Conservation (phyloP, 768 basidiomycete species). For the Pleurotus tuoliensis region DNA sequence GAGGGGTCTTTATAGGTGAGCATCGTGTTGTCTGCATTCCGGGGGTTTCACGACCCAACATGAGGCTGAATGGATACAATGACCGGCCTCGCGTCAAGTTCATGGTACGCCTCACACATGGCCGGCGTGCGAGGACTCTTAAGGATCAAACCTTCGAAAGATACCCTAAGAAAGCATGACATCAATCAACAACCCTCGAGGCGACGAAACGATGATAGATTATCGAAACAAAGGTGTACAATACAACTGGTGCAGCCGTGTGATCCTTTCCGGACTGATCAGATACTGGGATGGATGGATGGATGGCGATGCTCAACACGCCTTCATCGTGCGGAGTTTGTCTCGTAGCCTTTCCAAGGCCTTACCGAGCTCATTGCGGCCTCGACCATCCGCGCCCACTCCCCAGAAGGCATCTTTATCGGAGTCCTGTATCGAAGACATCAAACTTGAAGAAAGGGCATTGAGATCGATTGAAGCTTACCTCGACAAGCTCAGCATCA, state of each 20-base stretch:
- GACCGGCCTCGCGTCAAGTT: neutral
- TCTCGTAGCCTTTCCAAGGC: slow-evolving; percentile 59
- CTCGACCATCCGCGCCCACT: slow-evolving; percentile 59
- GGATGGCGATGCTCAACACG: neutral
- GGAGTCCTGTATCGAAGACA: slow-evolving; percentile 45
- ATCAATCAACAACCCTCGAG: neutral
- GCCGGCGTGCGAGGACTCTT: too few relatives aligned
- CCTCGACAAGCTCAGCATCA: slow-evolving; percentile 67
- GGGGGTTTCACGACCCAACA: neutral
- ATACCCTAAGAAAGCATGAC: neutral
- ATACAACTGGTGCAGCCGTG: neutral
- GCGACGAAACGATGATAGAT: neutral
- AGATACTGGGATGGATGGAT: neutral
- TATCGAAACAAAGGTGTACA: slow-evolving; percentile 6
- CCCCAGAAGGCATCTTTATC: slow-evolving; percentile 80
- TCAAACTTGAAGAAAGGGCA: neutral
- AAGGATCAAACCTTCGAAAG: neutral
- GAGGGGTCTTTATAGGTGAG: neutral
- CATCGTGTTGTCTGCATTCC: slow-evolving; percentile 2
- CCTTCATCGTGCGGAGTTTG: slow-evolving; percentile 37
- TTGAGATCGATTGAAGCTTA: slow-evolving; percentile 19
- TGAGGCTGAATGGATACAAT: neutral
- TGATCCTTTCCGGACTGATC: neutral
- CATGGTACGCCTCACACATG: too few relatives aligned
- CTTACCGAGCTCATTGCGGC: slow-evolving; percentile 73